A percentile compares a stretch with the other conserved stretches of the same genome.
phyloP scores from a whole-genome alignment of 768 basidiomycete species.

The Suillus discolor region DNA sequence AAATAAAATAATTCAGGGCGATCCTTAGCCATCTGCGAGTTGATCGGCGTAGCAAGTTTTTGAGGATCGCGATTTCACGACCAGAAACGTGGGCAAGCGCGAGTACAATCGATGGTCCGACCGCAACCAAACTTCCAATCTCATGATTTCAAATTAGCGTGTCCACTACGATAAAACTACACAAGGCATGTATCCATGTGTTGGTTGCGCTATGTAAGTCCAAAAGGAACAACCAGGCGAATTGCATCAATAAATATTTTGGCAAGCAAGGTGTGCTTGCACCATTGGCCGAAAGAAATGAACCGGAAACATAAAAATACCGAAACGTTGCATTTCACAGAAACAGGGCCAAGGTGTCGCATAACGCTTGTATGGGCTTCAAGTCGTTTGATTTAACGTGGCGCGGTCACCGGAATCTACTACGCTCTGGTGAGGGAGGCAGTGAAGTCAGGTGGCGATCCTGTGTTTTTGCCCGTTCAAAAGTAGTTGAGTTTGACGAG shows the following conservation, averaged over 20 bases:
- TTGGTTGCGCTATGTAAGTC: conserved; percentile 14
- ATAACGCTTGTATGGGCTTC: neutral
- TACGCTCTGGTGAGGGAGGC: conserved; percentile 37
- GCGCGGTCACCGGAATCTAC: conserved; percentile 27
- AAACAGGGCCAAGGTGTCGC: conserved; percentile 9
- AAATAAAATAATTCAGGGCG: neutral
- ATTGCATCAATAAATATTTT: conserved; percentile 22
- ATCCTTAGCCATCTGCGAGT: neutral
- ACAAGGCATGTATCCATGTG: conserved; percentile 20
- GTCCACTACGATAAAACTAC: conserved; percentile 29
- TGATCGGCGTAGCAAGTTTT: neutral
- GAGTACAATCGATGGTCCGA: conserved; percentile 2
- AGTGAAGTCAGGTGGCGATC: conserved; percentile 47
- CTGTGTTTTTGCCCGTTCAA: conserved; percentile 58
- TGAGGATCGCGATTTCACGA: conserved; percentile 1
- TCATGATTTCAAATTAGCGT: conserved; percentile 20
- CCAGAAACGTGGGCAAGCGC: neutral
- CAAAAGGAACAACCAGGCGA: conserved; percentile 7
- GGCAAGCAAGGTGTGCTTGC: conserved; percentile 9
- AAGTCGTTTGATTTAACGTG: conserved; percentile 18
- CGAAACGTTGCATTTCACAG: conserved; percentile 6
- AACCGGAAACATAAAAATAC: conserved; percentile 5
- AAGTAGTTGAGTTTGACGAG: conserved; percentile 46
- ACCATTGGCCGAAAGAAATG: conserved; percentile 8
- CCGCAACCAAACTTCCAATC: neutral